These are phyloP conservation scores for Globisporangium yorkense DNA, from an alignment of 352 stramenopile genomes.

Conservation along the genomic window DNA sequence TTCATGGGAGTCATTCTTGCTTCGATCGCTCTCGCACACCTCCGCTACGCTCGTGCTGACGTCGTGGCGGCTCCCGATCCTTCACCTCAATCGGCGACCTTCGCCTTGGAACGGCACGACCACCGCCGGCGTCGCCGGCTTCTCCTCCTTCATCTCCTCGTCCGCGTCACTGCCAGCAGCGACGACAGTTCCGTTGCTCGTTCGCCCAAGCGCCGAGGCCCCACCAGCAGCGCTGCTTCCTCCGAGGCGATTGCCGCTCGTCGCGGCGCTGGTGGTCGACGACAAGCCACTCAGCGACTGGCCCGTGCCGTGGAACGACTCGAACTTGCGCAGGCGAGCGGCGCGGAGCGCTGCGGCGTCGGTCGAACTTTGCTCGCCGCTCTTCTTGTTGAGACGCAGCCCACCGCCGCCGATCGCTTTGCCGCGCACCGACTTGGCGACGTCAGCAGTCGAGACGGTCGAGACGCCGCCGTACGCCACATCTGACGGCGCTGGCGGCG, in stretches of 20 bases:
- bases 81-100: conserved; percentile 51
- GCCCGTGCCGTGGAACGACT: conserved; percentile 79
- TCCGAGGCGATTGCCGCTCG: conserved; percentile 19
- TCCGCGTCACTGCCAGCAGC: conserved; percentile 26
- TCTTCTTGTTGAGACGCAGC: conserved; percentile 68
- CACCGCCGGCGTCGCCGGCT: conserved; percentile 21
- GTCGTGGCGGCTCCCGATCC: neutral
- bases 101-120: conserved; percentile 60
- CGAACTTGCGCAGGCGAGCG: conserved; percentile 71
- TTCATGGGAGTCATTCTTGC: neutral
- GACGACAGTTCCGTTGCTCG: conserved; percentile 9
- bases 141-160: conserved; percentile 24
- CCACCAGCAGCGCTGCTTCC: conserved; percentile 14
- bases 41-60: neutral
- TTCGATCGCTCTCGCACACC: neutral
- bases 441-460: neutral
- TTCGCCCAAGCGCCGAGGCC: neutral
- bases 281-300: conserved; percentile 59
- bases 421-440: conserved; percentile 9
- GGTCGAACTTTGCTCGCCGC: conserved; percentile 39
- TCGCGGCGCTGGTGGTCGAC: conserved; percentile 17
- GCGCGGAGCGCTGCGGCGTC: conserved; percentile 62
- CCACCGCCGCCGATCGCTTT: conserved; percentile 31
- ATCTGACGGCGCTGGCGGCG: conserved; percentile 32
- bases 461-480: conserved; percentile 59